These are phyloP conservation scores for Starmera pachycereana DNA, from an alignment of 805 yeast species.

Conservation along the genomic window DNA sequence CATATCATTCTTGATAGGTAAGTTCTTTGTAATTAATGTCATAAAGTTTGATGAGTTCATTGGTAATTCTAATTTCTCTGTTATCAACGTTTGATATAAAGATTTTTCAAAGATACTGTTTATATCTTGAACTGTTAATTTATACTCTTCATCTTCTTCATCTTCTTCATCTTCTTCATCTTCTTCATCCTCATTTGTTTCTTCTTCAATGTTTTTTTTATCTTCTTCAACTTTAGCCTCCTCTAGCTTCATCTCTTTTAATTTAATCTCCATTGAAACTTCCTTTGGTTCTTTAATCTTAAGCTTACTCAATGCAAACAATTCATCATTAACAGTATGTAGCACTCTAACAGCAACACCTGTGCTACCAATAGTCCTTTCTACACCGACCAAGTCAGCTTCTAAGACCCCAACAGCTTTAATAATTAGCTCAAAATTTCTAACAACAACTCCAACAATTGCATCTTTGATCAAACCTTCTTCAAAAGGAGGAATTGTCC, in stretches of 20 bases:
- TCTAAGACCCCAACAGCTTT: conserved; percentile 64
- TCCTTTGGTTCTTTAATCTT: conserved; percentile 34
- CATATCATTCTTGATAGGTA: conserved; percentile 55
- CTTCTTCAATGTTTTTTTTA: conserved; percentile 2
- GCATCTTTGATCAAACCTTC: conserved; percentile 34
- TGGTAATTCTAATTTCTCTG: conserved; percentile 50
- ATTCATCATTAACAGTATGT: conserved; percentile 61
- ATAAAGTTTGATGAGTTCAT: conserved; percentile 66
- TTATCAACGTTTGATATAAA: conserved; percentile 56
- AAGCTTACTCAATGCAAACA: conserved; percentile 39
- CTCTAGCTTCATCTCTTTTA: conserved; percentile 9
- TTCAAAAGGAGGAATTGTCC: conserved; percentile 52
- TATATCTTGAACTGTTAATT: conserved; percentile 48
- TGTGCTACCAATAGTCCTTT: conserved; percentile 43
- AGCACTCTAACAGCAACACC: conserved; percentile 74
- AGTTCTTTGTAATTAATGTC: conserved; percentile 54
- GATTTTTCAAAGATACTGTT: conserved; percentile 71
- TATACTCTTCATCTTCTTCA: conserved; percentile 3
- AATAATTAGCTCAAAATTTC: conserved; percentile 47
- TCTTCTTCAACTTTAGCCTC: conserved; percentile 8
- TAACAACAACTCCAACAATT: conserved; percentile 63
- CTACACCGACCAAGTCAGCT: conserved; percentile 33
- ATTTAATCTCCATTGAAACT: conserved; percentile 18
- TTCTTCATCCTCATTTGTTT: conserved; percentile 3
- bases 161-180: conserved; percentile 4